phyloP scores from a whole-genome alignment of 2,329 filamentous ascomycete genomes.

The Biscogniauxia marginata region DNA sequence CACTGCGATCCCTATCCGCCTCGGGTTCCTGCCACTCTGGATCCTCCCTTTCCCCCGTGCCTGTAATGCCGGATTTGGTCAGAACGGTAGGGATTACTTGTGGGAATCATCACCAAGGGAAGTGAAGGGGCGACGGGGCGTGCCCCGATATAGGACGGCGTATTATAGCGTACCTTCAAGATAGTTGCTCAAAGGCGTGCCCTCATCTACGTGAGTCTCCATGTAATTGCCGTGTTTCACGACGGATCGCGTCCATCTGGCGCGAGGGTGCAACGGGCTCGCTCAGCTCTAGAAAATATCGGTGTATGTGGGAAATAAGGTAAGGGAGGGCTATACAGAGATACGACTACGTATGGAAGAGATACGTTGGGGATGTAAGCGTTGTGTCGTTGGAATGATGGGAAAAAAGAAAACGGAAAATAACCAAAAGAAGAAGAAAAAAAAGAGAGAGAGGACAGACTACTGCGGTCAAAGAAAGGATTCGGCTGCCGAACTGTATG shows the following conservation, averaged over 20 bases:
- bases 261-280: constrained; percentile 13
- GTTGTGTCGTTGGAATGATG: neutral
- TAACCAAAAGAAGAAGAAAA: constrained; percentile 3
- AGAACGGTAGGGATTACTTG: constrained; percentile 14
- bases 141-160: constrained; percentile 1
- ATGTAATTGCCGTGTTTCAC: constrained; percentile 31
- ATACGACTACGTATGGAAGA: neutral
- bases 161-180: constrained; percentile 27
- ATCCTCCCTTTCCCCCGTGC: constrained; percentile 30
- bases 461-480: constrained; percentile 4
- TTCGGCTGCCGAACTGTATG: constrained; percentile 3
- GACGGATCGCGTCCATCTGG: constrained; percentile 32
- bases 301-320: neutral
- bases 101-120: neutral
- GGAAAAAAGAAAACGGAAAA: constrained; percentile 3
- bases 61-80: constrained; percentile 21
- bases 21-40: constrained; percentile 29
- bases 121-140: constrained; percentile 1
- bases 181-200: constrained; percentile 36
- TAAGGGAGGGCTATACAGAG: neutral
- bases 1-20: constrained; percentile 18
- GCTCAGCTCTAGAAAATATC: neutral
- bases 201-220: constrained; percentile 36
- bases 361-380: neutral
- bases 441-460: neutral